Evolutionary conservation across 2,329 filamentous ascomycete genomes (phyloP), one percentile per base, ranked within the genome.

Genomic region (Fusarium sp.): DNA sequence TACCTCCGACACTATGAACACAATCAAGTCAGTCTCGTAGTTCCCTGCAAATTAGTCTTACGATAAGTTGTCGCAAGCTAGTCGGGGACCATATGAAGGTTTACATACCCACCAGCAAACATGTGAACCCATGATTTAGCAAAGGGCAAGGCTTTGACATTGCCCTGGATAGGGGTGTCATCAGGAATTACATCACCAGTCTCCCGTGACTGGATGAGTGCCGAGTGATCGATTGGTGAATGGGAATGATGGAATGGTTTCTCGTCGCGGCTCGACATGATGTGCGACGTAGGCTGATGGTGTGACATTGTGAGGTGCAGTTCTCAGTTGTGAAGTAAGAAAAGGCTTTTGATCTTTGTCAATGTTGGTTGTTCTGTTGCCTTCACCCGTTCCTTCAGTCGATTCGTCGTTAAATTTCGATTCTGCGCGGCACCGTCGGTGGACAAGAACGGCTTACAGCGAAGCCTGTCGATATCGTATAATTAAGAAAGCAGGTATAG

Each of bases 81-180:
- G 24, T 54, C n/a, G 50, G 52, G 36, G 22, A 45, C 28, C 30
- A 22, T 41, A 24, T 11, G 36, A 22, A 36, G 24, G 24, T 30
- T 59, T 11, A 85, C 89, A 79, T 89, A 97, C 94, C 91, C 95
- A 87, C 95, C 95, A 62, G 95, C 95, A 66, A 98, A 89, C 79
- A 98, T 92, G 86, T 98, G 95, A 70, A 95, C 93, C 93, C 94
- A 97, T 82, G 94, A 95, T 82, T 95, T 95, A 24, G 91, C 87
- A 78, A 89, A 89, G 5, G 88, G 87, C 42, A 86, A 82, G 22
- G 81, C 80, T 72, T 85, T 84, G 61, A 81, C 75, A 61, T 81
- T 76, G 24, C 76, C 76, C 36, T 80, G 72, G 58, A 77, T 68
- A 24, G 81, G 79, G 24, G 76, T 73, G 61, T 84, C 84, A 59